phyloP scores from a whole-genome alignment of 2,329 filamentous ascomycete species.

The Exophiala dermatitidis region DNA sequence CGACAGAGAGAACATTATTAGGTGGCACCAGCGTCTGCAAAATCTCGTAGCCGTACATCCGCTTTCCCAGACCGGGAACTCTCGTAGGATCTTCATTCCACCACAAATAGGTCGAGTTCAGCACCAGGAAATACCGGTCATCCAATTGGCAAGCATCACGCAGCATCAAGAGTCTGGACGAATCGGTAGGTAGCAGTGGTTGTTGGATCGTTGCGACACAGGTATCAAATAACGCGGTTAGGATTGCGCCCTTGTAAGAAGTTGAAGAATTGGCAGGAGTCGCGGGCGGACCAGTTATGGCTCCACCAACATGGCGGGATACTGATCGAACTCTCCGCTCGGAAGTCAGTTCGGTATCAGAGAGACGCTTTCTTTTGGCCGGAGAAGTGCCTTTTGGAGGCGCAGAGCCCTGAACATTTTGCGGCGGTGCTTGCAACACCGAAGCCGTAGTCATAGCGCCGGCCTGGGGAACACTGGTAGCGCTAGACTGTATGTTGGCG shows the following conservation, averaged over 20 bases:
- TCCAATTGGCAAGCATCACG: slow-evolving; percentile 52
- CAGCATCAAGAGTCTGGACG: slow-evolving; percentile 37
- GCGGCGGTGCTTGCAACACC: neutral
- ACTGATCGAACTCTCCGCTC: slow-evolving; percentile 1
- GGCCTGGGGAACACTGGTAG: too few relatives aligned
- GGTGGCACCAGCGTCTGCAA: too few relatives aligned
- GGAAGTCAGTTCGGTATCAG: neutral
- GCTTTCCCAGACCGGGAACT: neutral
- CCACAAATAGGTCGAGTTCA: slow-evolving; percentile 5
- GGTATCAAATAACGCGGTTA: slow-evolving; percentile 1
- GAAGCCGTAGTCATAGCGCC: too few relatives aligned
- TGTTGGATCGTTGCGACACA: neutral
- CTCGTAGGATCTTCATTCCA: neutral
- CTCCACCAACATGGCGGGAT: neutral
- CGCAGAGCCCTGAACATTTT: neutral
- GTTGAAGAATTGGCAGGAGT: slow-evolving; percentile 12
- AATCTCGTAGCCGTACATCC: too few relatives aligned
- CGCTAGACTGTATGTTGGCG: neutral
- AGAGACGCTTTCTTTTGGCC: neutral
- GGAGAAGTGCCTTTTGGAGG: neutral
- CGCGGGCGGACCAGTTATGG: slow-evolving; percentile 3
- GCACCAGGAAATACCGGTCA: slow-evolving; percentile 51
- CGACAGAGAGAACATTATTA: too few relatives aligned
- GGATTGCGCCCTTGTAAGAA: neutral
- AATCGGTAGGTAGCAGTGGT: neutral